Evolutionary conservation across 1,139 yeast genomes (phyloP), one percentile per base, ranked within the genome.

Genomic region (Blastobotrys petasosporus): DNA sequence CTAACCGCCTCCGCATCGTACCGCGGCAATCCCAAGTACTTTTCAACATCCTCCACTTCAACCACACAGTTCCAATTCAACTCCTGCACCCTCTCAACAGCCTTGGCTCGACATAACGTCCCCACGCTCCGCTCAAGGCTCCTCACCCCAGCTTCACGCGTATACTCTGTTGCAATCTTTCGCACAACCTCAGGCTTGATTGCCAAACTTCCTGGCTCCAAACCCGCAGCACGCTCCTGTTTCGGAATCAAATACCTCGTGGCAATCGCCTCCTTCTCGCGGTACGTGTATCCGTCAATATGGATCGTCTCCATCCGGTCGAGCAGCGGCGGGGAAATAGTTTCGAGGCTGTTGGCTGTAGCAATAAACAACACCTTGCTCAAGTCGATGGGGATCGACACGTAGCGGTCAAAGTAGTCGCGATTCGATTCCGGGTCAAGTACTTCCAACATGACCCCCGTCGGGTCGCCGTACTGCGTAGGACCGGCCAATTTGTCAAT

Each of bases 351-450:
- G 63, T 88, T 88, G n/a, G 96, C 94, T 3, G 97, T 88, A 58
- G 96, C 90, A 47, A 88, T 77, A 61, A 88, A 88, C 34, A 87
- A 70, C 4, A 86, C 87, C 54, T 85, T 87, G 2, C 95, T 84
- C 54, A 88, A 69, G 60, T 88, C 96, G 31, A 87, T 74, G 0
- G 96, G 95, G 64, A 88, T 85, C 11, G 94, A 94, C 50, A 88
- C 68, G 61, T 86, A 88, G 60, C 87, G 95, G 63, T 88, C 97
- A 39, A 77, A 80, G 65, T 87, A 88, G 25, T 77, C 74, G 39
- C 71, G 69, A 63, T 88, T 88, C 62, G 88, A 96, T 62, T 88
- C 96, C 0, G 97, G 96, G 59, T 88, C 97, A 54, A 88, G 73
- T 0, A 88, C 94, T 61, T 88, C 96, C 50, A 88, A 71, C 59